Evolutionary conservation across 2,329 filamentous ascomycete species (phyloP).

Genomic region (Fusarium denticulatum): DNA sequence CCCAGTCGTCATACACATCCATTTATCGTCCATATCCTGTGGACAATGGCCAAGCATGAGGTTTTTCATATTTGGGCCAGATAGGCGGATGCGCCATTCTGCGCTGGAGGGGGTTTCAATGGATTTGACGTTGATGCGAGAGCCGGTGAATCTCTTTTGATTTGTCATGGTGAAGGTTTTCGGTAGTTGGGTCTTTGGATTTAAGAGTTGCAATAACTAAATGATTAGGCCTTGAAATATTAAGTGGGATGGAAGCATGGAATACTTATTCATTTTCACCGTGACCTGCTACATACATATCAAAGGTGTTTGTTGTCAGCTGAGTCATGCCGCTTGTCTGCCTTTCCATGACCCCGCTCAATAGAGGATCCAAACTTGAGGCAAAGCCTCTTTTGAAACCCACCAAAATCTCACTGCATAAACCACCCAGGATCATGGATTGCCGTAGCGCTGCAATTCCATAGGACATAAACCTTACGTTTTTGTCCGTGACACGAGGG

Average conservation of each 20-base stretch:
- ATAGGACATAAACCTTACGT: no score
- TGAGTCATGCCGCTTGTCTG: neutral
- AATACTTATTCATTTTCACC: neutral
- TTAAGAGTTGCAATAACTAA: neutral
- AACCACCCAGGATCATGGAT: neutral
- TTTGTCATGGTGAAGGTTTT: neutral
- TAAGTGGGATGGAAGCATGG: neutral
- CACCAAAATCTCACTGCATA: neutral
- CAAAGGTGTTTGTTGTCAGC: neutral
- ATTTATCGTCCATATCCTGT: conserved; percentile 24
- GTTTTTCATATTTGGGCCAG: conserved; percentile 21
- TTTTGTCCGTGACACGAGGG: no score
- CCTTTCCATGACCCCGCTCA: neutral
- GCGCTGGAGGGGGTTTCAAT: conserved; percentile 3
- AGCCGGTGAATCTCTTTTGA: neutral
- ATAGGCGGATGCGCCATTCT: conserved; percentile 11
- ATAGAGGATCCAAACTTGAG: neutral
- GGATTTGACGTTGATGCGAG: neutral
- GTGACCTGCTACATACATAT: neutral
- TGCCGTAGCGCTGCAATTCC: no score
- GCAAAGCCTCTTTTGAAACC: neutral
- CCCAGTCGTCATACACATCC: conserved; percentile 5
- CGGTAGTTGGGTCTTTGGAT: neutral
- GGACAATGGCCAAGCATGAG: conserved; percentile 17
- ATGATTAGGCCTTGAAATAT: neutral